Conservation (phyloP, 345 rosid genomes). For the Syzygium grande region DNA sequence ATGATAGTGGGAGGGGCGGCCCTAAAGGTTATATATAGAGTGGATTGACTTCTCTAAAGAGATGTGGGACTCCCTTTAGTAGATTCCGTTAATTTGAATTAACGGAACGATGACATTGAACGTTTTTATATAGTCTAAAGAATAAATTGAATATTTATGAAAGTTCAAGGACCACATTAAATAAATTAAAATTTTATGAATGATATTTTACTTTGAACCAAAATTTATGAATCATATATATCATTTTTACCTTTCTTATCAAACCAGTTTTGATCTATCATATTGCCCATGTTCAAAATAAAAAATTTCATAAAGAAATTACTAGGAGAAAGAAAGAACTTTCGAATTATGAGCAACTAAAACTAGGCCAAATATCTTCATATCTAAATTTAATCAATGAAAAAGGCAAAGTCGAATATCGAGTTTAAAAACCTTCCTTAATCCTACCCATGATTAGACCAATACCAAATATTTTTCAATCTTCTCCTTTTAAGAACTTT, state of each 20-base stretch:
- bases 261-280: neutral
- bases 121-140: neutral
- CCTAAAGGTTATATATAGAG: no score
- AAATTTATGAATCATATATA: neutral
- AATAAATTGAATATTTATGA: neutral
- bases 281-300: neutral
- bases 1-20: no score
- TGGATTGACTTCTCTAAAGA: no score
- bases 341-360: neutral
- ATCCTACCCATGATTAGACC: neutral
- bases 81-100: neutral
- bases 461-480: neutral
- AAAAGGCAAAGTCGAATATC: neutral
- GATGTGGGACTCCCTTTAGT: no score
- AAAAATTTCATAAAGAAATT: neutral
- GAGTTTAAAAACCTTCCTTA: neutral
- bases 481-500: neutral
- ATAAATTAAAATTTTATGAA: neutral
- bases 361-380: neutral
- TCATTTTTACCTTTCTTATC: neutral
- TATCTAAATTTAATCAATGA: neutral
- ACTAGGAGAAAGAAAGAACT: neutral
- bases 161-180: accelerated
- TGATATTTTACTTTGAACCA: neutral
- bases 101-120: neutral